A percentile compares a stretch with the other conserved stretches of the same genome.
These are phyloP conservation scores for Nemania sp. DNA, from an alignment of 2,329 filamentous ascomycete genomes.

Conservation along the genomic window DNA sequence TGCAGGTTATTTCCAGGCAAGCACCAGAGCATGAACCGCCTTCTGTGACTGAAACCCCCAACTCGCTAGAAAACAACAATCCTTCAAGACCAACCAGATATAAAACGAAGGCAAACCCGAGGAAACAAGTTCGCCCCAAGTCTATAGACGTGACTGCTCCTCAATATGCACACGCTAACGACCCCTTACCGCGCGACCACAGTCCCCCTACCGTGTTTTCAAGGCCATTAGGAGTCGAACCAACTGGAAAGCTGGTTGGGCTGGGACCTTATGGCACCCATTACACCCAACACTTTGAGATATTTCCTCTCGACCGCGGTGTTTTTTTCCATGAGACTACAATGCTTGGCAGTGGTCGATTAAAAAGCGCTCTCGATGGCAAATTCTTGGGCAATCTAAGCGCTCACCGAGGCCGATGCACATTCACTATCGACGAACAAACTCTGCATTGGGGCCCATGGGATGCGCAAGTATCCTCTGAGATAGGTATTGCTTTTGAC, in stretches of 20 bases:
- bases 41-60: neutral
- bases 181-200: constrained; percentile 49
- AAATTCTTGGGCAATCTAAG: constrained; percentile 37
- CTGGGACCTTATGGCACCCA: constrained; percentile 63
- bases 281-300: constrained; percentile 65
- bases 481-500: constrained; percentile 64
- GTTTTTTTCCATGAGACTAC: constrained; percentile 64
- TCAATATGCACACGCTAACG: constrained; percentile 56
- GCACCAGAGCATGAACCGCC: constrained; percentile 26
- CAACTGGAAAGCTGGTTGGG: constrained; percentile 51
- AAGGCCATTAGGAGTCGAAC: constrained; percentile 24
- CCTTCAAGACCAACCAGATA: neutral
- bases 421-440: constrained; percentile 53
- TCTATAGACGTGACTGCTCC: constrained; percentile 54
- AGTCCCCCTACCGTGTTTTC: constrained; percentile 30
- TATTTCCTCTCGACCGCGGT: constrained; percentile 59
- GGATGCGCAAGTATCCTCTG: constrained; percentile 62
- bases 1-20: constrained; percentile 39
- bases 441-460: constrained; percentile 58
- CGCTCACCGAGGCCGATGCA: constrained; percentile 40
- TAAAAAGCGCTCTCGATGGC: constrained; percentile 46
- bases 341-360: constrained; percentile 57
- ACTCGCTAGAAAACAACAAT: constrained; percentile 4
- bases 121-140: constrained; percentile 50
- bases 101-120: constrained; percentile 33